Evolutionary conservation across 2,329 filamentous ascomycete genomes (phyloP).

Genomic region (Colletotrichum filicis): DNA sequence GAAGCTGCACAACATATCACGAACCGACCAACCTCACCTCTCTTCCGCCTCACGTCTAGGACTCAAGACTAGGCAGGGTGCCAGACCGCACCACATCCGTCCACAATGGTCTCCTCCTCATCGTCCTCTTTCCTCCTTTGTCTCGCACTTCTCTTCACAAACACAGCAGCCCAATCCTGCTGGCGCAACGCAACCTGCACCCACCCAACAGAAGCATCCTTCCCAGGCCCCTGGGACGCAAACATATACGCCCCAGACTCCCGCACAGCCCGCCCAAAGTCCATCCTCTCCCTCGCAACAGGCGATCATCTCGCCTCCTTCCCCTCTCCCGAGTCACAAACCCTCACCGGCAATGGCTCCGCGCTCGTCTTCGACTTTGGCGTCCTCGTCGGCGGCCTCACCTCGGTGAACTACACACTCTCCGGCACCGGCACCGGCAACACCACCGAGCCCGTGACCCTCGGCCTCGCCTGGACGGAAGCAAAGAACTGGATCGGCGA

Average conservation of each 20-base stretch:
- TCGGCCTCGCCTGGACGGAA: constrained; percentile 60
- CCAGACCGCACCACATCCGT: neutral
- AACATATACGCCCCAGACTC: constrained; percentile 67
- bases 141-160: neutral
- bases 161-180: constrained; percentile 48
- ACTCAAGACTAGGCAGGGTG: neutral
- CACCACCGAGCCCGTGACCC: constrained; percentile 44
- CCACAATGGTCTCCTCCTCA: neutral
- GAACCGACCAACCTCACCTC: neutral
- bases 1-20: neutral
- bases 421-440: constrained; percentile 47
- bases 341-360: constrained; percentile 56
- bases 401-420: constrained; percentile 60
- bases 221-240: constrained; percentile 67
- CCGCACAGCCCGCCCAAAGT: constrained; percentile 59
- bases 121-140: constrained; percentile 41
- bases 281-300: constrained; percentile 50
- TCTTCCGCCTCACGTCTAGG: neutral
- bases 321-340: constrained; percentile 31
- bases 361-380: constrained; percentile 69
- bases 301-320: constrained; percentile 45
- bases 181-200: constrained; percentile 67
- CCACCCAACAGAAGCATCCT: constrained; percentile 59
- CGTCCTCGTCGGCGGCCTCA: constrained; percentile 66
- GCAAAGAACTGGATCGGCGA: constrained; percentile 59